Evolutionary conservation across 176 grass and related monocot species (phyloP).

Genomic region (Poa pratensis): DNA sequence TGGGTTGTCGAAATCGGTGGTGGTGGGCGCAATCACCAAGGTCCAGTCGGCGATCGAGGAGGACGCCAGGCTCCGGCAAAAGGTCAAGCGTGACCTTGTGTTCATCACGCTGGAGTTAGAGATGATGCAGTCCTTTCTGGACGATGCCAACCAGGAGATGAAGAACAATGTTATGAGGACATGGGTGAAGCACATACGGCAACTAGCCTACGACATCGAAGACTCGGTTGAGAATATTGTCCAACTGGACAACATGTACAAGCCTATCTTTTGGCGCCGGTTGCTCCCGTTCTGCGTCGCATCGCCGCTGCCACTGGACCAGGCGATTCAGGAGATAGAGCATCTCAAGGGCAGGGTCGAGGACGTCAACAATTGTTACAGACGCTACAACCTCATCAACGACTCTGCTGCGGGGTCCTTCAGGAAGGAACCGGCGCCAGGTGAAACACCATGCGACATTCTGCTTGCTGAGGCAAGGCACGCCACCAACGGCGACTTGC

Average conservation of each 20-base stretch:
- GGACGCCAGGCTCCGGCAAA: not conserved
- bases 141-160: not conserved
- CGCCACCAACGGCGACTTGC: not conserved
- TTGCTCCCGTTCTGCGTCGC: not conserved
- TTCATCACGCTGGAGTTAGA: conserved; percentile 10
- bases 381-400: not conserved
- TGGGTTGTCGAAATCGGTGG: not conserved
- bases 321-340: not conserved
- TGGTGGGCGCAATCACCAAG: not conserved
- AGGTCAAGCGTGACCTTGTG: not conserved
- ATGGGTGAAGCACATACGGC: not conserved
- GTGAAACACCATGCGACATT: not conserved
- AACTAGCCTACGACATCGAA: not conserved
- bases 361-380: conserved; percentile 13
- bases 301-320: not conserved
- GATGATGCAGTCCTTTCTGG: conserved; percentile 34
- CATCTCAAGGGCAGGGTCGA: conserved; percentile 13
- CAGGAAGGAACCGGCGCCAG: not conserved
- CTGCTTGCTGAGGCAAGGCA: not conserved
- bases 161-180: no score
- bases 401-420: not conserved
- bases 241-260: not conserved
- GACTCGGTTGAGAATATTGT: conserved; percentile 24
- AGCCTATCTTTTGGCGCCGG: not conserved
- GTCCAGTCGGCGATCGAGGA: not conserved